Evolutionary conservation across 495 filamentous ascomycete species (phyloP).

Genomic region (Trichoderma virens): DNA sequence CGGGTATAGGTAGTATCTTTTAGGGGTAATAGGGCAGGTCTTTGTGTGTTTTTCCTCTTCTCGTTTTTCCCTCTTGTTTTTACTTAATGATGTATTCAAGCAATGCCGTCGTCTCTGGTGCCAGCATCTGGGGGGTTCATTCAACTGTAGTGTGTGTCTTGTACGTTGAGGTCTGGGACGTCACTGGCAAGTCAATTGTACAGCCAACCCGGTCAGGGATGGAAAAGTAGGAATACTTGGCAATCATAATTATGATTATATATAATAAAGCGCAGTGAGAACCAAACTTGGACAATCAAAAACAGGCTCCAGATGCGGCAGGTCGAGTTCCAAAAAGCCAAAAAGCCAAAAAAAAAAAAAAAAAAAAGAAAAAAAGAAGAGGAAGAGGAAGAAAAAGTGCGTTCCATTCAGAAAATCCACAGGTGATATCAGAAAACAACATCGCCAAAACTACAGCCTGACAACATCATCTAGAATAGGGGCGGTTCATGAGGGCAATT

Average conservation of each 20-base stretch:
- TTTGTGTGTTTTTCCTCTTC: not conserved
- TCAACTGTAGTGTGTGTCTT: no score
- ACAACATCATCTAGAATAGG: constrained; percentile 55
- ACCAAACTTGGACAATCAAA: not conserved
- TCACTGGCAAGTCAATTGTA: not conserved
- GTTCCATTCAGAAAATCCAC: not conserved
- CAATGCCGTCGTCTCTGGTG: not conserved
- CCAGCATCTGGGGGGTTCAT: not conserved
- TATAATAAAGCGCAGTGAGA: not conserved
- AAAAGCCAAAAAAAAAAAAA: no score
- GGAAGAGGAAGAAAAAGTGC: not conserved
- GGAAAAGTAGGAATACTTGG: not conserved
- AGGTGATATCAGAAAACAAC: not conserved
- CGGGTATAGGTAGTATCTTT: no score
- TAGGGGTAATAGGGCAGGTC: no score
- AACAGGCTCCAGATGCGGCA: not conserved
- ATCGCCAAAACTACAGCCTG: not conserved
- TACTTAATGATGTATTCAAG: not conserved
- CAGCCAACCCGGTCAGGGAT: not conserved
- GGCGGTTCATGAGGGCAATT: constrained; percentile 91
- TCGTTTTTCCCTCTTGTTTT: not conserved
- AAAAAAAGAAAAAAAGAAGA: no score
- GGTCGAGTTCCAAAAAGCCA: not conserved
- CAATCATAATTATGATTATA: not conserved
- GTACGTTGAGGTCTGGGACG: no score